phyloP scores from a whole-genome alignment of 345 rosid genomes.

The Eucalyptus dawsonii region DNA sequence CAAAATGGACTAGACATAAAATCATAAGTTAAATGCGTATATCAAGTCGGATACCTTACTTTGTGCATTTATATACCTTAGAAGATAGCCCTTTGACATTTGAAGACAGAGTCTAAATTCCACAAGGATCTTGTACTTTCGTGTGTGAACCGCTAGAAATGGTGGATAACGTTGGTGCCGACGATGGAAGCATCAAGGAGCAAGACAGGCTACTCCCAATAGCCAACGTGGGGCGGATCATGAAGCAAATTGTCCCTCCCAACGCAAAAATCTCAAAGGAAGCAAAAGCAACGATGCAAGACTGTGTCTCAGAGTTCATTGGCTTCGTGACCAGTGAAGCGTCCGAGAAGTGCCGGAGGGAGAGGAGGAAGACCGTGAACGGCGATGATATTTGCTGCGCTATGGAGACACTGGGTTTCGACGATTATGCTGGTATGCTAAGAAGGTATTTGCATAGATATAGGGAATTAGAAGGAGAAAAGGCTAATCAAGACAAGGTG shows the following conservation, averaged over 20 bases:
- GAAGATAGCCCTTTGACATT: neutral
- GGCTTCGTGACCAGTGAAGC: slow-evolving; percentile 70
- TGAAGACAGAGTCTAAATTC: neutral
- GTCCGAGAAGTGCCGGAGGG: slow-evolving; percentile 58
- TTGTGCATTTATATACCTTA: neutral
- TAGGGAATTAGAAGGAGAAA: slow-evolving; percentile 47
- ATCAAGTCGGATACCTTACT: neutral
- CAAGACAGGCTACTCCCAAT: slow-evolving; percentile 51
- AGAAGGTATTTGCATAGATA: slow-evolving; percentile 41
- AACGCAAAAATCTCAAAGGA: slow-evolving; percentile 61
- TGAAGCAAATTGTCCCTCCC: slow-evolving; percentile 63
- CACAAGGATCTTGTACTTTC: neutral
- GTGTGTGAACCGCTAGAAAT: neutral
- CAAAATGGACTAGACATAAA: neutral
- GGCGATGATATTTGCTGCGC: slow-evolving; percentile 81
- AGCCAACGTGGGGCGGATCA: slow-evolving; percentile 62
- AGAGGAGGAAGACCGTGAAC: slow-evolving; percentile 61
- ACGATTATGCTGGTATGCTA: slow-evolving; percentile 43
- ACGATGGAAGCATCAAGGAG: neutral
- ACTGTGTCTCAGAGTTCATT: slow-evolving; percentile 64
- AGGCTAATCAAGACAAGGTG: neutral
- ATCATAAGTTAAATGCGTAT: neutral
- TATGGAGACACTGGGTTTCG: slow-evolving; percentile 51
- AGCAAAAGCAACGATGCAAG: slow-evolving; percentile 68
- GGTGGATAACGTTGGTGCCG: neutral